Evolutionary conservation across 768 basidiomycete species (phyloP), one percentile per base, ranked within the genome.

Genomic region (Suillus luteus): DNA sequence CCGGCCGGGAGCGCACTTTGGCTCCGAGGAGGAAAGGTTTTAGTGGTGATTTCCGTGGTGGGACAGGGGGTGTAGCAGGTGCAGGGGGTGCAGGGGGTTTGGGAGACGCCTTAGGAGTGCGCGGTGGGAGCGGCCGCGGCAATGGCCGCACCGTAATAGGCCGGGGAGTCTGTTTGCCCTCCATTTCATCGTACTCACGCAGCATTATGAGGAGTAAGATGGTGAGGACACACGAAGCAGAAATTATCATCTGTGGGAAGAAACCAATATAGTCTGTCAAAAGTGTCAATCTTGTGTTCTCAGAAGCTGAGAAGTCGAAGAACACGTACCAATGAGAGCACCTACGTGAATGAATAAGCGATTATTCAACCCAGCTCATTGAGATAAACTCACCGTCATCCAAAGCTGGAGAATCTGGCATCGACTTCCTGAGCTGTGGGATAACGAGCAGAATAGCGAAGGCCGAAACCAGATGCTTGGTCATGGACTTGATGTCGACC

Each of bases 351-450:
- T 19, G 11, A 11, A 41, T 58, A 12, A 58, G 57, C 11, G 11
- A n/a, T 19, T 19, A 10, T 41, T 58, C 22, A 6, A 41, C 40
- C 31, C 51, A 31, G 17, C 10, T 5, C 2, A 78, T 74, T 63
- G n/a, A 24, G 5, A 38, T n/a, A 61, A 5, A 64, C 73, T 66
- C 61, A 74, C 78, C 77, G 27, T 40, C 40, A 48, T 85, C 84
- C 31, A 83, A 73, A 2, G 79, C 85, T 33, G 85, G 85, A 7
- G 82, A 83, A 70, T 86, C 84, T 27, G 85, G 85, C 85, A 86
- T 86, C 27, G 81, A 78, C 59, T 80, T 79, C 33, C 85, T 75
- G 54, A 86, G 65, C 62, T 84, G 82, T 3, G 83, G 85, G 10
- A 86, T 78, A 7, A 76, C 76, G 11, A 85, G 68, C 15, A 85